Evolutionary conservation across 2,329 filamentous ascomycete species (phyloP), one percentile per base, ranked within the genome.

Genomic region (Epichloe glyceriae): DNA sequence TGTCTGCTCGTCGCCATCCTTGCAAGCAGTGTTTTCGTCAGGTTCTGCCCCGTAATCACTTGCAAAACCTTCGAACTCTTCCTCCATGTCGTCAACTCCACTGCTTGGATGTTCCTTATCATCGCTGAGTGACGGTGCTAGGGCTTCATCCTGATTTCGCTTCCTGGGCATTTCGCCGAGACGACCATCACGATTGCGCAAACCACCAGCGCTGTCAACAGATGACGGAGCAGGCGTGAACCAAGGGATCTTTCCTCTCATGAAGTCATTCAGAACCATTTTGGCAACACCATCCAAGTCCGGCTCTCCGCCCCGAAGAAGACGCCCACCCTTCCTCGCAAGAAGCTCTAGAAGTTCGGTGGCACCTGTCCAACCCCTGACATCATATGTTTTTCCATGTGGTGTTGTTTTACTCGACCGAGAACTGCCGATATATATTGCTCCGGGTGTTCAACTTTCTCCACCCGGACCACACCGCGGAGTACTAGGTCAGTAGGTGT

Each of bases 211-310:
- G 14, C 70, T 72, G 6, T 72, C 72, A 10, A 78, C 76, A 3
- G 71, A 70, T 14, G 70, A 72, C 2, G 90, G 88, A 10, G 89
- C 83, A 8, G 88, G 82, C 0, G 87, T 93, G 63, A 89, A 98
- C 93, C 94, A 98, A 1, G 93, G 93, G 26, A 97, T 87, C 69
- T 91, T 96, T 51, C 93, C 93, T 56, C 93, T 75, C 62, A 97
- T 80, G 65, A 97, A 98, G 63, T 98, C 93, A 61, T 95, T 97
- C 53, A 98, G 72, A 1, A 98, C 86, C 82, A 95, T 95, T 69
- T 95, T 95, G 1, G 93, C 93, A 46, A 95, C 89, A 60, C 90
- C 89, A 60, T 97, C 91, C 50, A 96, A 71, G 66, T 98, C 93
- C 4, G 91, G 86, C 65, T 97, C 93, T n/a, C 91, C 93, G 52